A percentile compares a stretch with the other conserved stretches of the same genome.
phyloP scores from a whole-genome alignment of 2,329 filamentous ascomycete species.

The Cucurbitaria berberidis region DNA sequence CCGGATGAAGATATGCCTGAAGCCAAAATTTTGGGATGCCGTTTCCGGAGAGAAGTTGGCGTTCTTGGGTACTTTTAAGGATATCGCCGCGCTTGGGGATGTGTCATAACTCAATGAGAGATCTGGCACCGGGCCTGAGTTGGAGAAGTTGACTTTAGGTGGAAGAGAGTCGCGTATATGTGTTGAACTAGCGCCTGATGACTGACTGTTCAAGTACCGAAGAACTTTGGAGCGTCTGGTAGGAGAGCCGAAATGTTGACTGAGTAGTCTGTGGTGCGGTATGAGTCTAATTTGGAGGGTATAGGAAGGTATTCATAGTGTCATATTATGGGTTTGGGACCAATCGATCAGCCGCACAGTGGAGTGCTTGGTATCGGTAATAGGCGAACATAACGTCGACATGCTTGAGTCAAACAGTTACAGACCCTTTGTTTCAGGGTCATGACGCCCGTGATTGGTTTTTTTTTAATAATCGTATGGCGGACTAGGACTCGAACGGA shows the following conservation, averaged over 20 bases:
- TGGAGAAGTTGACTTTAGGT: slow-evolving; percentile 6
- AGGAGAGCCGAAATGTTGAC: slow-evolving; percentile 12
- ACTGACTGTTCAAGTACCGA: slow-evolving; percentile 11
- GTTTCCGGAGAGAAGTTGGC: background rate
- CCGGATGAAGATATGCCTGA: background rate
- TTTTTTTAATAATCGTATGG: slow-evolving; percentile 9
- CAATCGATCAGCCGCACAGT: slow-evolving; percentile 19
- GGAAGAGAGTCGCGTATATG: slow-evolving; percentile 18
- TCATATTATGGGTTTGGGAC: slow-evolving; percentile 14
- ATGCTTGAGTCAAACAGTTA: slow-evolving; percentile 32
- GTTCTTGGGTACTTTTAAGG: slow-evolving; percentile 8
- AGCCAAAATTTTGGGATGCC: background rate
- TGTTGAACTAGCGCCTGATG: slow-evolving; percentile 20
- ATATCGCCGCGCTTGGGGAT: background rate
- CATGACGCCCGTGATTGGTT: slow-evolving; percentile 22
- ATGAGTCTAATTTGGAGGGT: slow-evolving; percentile 6
- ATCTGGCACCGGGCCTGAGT: slow-evolving; percentile 31
- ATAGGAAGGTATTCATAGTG: slow-evolving; percentile 28
- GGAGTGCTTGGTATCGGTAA: slow-evolving; percentile 17
- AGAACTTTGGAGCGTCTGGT: slow-evolving; percentile 7
- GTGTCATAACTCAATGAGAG: slow-evolving; percentile 3
- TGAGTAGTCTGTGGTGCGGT: background rate
- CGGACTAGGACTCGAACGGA: slow-evolving; percentile 27
- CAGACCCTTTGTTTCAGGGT: slow-evolving; percentile 24
- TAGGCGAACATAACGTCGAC: slow-evolving; percentile 22